Evolutionary conservation across 371 early-diverging fungal genomes (phyloP), one percentile per base, ranked within the genome.

Genomic region (Mucor circinelloides): DNA sequence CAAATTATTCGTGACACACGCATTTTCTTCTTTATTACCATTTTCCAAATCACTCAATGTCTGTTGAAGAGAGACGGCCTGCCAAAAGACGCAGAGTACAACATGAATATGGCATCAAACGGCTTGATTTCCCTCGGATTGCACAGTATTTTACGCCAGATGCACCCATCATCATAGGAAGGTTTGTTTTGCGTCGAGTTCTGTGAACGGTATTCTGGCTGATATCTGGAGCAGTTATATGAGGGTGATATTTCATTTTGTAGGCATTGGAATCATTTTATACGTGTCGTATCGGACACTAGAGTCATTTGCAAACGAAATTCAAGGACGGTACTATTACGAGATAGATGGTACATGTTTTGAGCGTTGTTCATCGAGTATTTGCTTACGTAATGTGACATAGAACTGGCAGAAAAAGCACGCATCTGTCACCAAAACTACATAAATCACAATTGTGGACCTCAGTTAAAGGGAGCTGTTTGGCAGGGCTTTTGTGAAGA

Each of bases 401-500:
- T 17, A 69, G 70, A 69, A 15, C 25, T 56, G 23, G 56, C 34
- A 48, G 52, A 66, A 34, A 60, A 58, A 58, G 65, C 58, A 10
- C 44, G 23, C 30, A 12, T 30, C 15, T 70, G 70, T 25, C 46
- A 70, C 23, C n/a, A 52, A 5, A 56, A 66, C 9, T 70, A 70
- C 17, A 3, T 50, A 1, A 61, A 27, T 25, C 59, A 70, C 56
- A 34, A 58, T 13, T 70, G 70, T 66, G 70, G 70, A 6, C 70
- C 70, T 4, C 7, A 57, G 15, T 42, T 70, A 10, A 60, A 40
- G 17, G 70, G 70, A 6, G 40, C 15, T 12, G 19, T 34, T 2
- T 70, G 70, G 70, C 56, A 62, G 28, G 27, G 38, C n/a, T 57
- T 58, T 38, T 70, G 70, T 31, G 56, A 62, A 23, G 70, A 70